Evolutionary conservation across 1,284 basidiomycete genomes (phyloP).

Genomic region (Austroboletus novae-zelandiae): DNA sequence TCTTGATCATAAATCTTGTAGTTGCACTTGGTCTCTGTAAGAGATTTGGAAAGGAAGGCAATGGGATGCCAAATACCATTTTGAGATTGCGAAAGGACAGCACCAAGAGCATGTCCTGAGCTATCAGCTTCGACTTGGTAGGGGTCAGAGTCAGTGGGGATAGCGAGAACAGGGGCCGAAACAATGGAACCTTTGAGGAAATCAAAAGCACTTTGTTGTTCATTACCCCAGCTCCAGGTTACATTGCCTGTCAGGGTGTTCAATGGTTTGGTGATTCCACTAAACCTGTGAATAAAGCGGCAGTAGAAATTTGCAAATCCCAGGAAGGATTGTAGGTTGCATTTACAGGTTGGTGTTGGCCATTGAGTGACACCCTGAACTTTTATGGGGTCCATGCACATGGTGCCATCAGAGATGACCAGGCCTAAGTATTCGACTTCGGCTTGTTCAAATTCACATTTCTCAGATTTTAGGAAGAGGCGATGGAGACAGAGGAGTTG

Average conservation of each 20-base stretch:
- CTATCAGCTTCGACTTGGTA: slow-evolving; percentile 3
- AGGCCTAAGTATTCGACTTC: slow-evolving; percentile 10
- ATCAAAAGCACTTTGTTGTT: background rate
- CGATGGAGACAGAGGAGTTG: slow-evolving; percentile 18
- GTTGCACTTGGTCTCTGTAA: too few relatives aligned
- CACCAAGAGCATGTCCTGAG: background rate
- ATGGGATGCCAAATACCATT: too few relatives aligned
- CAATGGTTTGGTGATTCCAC: too few relatives aligned
- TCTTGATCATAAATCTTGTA: too few relatives aligned
- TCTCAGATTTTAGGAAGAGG: slow-evolving; percentile 31
- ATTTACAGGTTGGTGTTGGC: slow-evolving; percentile 27
- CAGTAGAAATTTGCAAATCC: background rate
- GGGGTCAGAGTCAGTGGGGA: slow-evolving; percentile 1
- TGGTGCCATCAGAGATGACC: too few relatives aligned
- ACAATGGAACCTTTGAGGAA: background rate
- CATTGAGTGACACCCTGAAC: slow-evolving; percentile 29
- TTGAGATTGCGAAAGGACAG: background rate
- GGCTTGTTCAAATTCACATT: slow-evolving; percentile 36
- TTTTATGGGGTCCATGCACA: slow-evolving; percentile 22
- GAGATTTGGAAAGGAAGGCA: too few relatives aligned
- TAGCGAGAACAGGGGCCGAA: slow-evolving; percentile 5
- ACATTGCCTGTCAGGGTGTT: too few relatives aligned
- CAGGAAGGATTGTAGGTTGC: too few relatives aligned
- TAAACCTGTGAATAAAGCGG: too few relatives aligned
- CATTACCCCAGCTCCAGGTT: too few relatives aligned